These are phyloP conservation scores for Vitis hybrid DNA, from an alignment of 177 flowering plant species.

Conservation along the genomic window DNA sequence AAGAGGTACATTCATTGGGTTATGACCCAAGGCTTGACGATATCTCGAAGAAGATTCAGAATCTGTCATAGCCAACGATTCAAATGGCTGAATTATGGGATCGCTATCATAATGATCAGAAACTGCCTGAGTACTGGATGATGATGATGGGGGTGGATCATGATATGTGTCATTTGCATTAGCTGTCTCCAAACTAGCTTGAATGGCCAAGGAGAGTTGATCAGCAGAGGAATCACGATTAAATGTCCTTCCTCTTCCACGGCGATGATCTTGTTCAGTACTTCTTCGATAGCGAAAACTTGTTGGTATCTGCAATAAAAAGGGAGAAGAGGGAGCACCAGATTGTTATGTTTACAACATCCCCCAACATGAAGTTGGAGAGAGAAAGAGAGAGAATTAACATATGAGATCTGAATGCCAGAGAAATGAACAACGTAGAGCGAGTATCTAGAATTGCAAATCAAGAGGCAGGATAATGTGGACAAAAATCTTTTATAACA, in stretches of 20 bases:
- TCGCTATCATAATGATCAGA: conserved; percentile 41
- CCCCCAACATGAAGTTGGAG: not conserved
- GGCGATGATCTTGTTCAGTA: conserved; percentile 57
- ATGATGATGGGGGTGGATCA: conserved; percentile 22
- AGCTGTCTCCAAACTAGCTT: conserved; percentile 62
- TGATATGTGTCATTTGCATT: conserved; percentile 28
- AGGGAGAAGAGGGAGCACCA: not conserved
- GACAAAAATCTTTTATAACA: not conserved
- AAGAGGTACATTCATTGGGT: conserved; percentile 38
- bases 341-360: not conserved
- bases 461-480: not conserved
- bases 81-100: conserved; percentile 46
- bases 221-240: conserved; percentile 49
- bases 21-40: conserved; percentile 65
- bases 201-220: conserved; percentile 64
- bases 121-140: conserved; percentile 29
- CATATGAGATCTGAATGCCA: not conserved
- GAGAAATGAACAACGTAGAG: not conserved
- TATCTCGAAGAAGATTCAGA: conserved; percentile 65
- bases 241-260: conserved; percentile 62
- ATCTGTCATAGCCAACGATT: conserved; percentile 47
- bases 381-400: not conserved
- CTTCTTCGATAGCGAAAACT: conserved; percentile 69
- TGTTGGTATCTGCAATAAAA: conserved; percentile 66
- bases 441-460: not conserved